Evolutionary conservation across 805 yeast species (phyloP), one percentile per base, ranked within the genome.

Genomic region (Priceomyces medius): DNA sequence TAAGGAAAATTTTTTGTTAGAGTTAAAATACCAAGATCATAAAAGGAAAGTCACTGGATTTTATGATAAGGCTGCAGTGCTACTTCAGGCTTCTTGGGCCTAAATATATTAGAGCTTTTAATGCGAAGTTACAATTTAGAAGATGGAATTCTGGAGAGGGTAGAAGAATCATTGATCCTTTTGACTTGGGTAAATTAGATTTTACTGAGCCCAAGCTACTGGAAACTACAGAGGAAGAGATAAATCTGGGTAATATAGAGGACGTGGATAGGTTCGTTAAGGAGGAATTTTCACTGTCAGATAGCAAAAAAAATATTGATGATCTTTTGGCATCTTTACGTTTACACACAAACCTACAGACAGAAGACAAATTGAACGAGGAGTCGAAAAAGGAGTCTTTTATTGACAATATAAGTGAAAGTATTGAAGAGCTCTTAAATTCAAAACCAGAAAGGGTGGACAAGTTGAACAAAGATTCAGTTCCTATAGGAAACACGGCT

Each of bases 301-400:
- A 35, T n/a, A 23, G 34, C 16, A 26, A 20, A 16, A 31, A 43
- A 18, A 38, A 38, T 10, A 34, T 37, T 12, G 41, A 44, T 19
- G 40, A 37, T 12, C 37, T 44, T n/a, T 21, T 44, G 13, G 33
- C 37, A 18, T 36, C 44, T 14, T 31, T 38, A 28, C 35, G 32
- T 35, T 35, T 39, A 18, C 44, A 23, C 19, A 20, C 14, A 16
- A 32, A 33, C 19, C 29, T 13, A 20, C 8, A 26, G 14, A 35
- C 14, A 9, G 10, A 27, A 14, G 42, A 35, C 20, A 17, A 9
- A 9, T 9, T 19, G 10, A 18, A 12, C 16, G n/a, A 16, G 12
- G 19, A 4, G 34, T 10, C 35, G 32, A 38, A 33, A 34, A 37
- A 27, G 32, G 44, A 41, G 6, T 14, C 41, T 35, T 35, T 31